phyloP scores from a whole-genome alignment of 345 rosid species.

The Hypericum perforatum region DNA sequence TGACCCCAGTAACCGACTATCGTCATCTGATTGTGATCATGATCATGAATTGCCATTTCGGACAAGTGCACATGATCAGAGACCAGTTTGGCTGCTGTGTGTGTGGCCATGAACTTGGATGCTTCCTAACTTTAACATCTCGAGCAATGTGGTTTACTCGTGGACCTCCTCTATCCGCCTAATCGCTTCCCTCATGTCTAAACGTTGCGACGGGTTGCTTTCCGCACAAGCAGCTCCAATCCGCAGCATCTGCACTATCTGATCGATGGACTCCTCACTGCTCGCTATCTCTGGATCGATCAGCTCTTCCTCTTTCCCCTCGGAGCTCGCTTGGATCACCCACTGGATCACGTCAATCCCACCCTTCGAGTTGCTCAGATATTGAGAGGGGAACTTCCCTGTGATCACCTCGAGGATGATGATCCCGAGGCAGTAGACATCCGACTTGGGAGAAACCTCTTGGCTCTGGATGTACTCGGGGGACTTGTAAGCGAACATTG shows the following conservation, averaged over 20 bases:
- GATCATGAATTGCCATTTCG: too few relatives aligned
- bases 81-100: too few relatives aligned
- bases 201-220: constrained; percentile 10
- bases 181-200: constrained; percentile 19
- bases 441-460: constrained; percentile 14
- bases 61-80: too few relatives aligned
- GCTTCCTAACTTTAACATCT: too few relatives aligned
- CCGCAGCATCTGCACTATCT: constrained; percentile 14
- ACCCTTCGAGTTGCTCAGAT: constrained; percentile 18
- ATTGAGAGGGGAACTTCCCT: constrained; percentile 26
- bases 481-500: constrained; percentile 22
- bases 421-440: constrained; percentile 20
- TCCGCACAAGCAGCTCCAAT: constrained; percentile 15
- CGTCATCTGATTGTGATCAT: too few relatives aligned
- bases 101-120: too few relatives aligned
- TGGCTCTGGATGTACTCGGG: constrained; percentile 13
- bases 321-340: constrained; percentile 11
- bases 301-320: constrained; percentile 14
- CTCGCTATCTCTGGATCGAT: constrained; percentile 20
- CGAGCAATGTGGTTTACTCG: too few relatives aligned
- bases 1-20: too few relatives aligned
- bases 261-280: constrained; percentile 2
- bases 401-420: constrained; percentile 20
- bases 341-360: constrained; percentile 22
- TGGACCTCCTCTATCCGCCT: constrained; percentile 13